Evolutionary conservation across 768 basidiomycete genomes (phyloP).

Genomic region (Pleurotus djamor): DNA sequence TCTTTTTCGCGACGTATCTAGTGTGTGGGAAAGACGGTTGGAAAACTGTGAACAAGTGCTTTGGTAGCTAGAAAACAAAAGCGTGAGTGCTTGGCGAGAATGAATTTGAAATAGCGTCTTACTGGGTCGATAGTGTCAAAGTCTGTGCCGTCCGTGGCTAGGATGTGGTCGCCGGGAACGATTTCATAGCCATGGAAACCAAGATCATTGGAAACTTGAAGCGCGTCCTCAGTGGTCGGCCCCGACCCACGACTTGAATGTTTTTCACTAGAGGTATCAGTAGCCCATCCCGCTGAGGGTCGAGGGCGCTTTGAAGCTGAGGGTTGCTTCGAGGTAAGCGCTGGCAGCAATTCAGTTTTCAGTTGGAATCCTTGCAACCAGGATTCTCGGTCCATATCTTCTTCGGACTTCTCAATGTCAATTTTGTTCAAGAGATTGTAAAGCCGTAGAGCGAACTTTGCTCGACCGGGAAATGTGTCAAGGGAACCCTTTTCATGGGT

Average conservation of each 20-base stretch:
- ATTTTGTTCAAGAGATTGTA: neutral
- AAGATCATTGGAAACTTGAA: no score
- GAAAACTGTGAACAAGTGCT: conserved; percentile 2
- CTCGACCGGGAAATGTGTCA: neutral
- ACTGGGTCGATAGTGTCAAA: neutral
- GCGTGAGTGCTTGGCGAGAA: no score
- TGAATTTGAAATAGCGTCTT: neutral
- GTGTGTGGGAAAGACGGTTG: neutral
- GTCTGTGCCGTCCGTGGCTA: neutral
- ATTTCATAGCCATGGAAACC: no score
- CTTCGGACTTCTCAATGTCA: neutral
- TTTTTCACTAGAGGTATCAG: no score
- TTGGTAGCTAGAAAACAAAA: neutral
- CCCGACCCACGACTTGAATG: no score
- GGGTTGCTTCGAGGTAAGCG: no score
- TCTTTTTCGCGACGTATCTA: conserved; percentile 5
- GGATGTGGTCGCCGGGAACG: no score
- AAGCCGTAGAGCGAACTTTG: neutral
- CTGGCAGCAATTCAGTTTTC: no score
- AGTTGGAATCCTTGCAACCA: neutral
- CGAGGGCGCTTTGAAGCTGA: no score
- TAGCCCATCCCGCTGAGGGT: no score
- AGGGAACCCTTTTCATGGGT: neutral
- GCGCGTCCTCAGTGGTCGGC: no score
- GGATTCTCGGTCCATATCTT: neutral